Evolutionary conservation across 345 rosid genomes (phyloP), one percentile per base, ranked within the genome.

Genomic region (Barbarea vulgaris): DNA sequence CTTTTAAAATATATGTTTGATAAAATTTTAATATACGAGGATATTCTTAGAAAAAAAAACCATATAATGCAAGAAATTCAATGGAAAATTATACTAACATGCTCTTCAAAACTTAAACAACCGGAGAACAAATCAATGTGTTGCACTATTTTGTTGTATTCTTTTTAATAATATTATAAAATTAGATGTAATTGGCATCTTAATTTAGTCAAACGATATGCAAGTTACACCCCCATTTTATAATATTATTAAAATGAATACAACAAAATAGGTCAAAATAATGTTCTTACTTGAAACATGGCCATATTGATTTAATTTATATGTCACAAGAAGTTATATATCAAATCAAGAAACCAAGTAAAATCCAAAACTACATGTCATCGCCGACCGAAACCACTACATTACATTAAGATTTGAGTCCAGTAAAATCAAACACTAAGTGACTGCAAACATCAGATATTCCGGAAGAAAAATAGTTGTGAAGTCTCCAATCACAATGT

Each of bases 341-440:
- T 6, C 7, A 52, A 51, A 70, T 28, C 57, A 14, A 70, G 46
- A 42, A 69, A 42, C 13, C 13, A 68, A 27, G 33, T 52, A 57
- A 30, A 21, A 14, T 56, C 64, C 31, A 44, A 46, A 58, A 44
- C 7, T 30, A 3, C 27, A 28, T 30, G 22, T 11, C 25, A 57
- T 70, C 30, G 47, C 27, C 48, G 66, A 25, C 42, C n/a, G 13
- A 36, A 61, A 50, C 51, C n/a, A 24, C 14, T 60, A 48, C 14
- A 50, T 25, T 60, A 48, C 14, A 50, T 25, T 36, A 25, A 72
- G 60, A 50, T 71, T 50, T 72, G 21, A 39, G 15, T 62, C 62
- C 22, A 27, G 44, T 41, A 41, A 53, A 51, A 64, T 15, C 18
- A 63, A 53, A 72, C 51, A 47, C 52, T 50, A 33, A 39, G 1